phyloP scores from a whole-genome alignment of 352 stramenopile genomes.

The Pythium pyrilobum region DNA sequence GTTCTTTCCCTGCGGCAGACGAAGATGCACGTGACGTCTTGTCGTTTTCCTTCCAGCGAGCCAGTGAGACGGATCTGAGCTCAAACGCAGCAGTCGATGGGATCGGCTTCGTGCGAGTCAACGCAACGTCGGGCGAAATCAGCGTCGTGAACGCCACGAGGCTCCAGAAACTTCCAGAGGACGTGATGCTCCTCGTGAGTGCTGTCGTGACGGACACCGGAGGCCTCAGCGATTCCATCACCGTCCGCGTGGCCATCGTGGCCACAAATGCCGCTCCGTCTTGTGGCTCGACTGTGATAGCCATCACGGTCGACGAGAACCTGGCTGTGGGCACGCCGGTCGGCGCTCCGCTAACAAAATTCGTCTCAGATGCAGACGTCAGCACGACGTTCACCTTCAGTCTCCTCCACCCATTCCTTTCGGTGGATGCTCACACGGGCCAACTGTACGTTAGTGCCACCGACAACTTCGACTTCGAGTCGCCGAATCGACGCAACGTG shows the following conservation, averaged over 20 bases:
- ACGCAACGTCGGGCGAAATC: constrained; percentile 14
- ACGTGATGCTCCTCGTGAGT: not conserved
- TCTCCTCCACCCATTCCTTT: constrained; percentile 20
- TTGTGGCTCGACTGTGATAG: constrained; percentile 6
- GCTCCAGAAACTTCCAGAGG: constrained; percentile 14
- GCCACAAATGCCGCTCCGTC: constrained; percentile 15
- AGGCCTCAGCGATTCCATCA: constrained; percentile 1
- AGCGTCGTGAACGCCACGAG: constrained; percentile 6
- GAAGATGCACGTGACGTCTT: constrained; percentile 12
- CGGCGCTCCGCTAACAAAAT: not conserved
- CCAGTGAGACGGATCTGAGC: not conserved
- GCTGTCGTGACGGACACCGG: constrained; percentile 10
- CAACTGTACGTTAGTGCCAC: constrained; percentile 17
- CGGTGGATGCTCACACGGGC: constrained; percentile 6
- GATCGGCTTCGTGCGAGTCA: constrained; percentile 1
- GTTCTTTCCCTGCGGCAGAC: constrained; percentile 12
- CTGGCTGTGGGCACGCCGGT: constrained; percentile 1
- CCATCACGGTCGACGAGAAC: constrained; percentile 17
- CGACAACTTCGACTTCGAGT: constrained; percentile 25
- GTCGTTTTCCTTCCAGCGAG: constrained; percentile 5
- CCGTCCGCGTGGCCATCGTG: constrained; percentile 9
- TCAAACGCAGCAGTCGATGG: not conserved
- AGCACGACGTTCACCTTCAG: constrained; percentile 21
- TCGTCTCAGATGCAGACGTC: constrained; percentile 16
- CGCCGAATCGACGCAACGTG: not conserved